Percentiles rank a stretch among this genome's conserved stretches.
Conservation (phyloP, 169 alveolate genomes). For the Miamiensis avidus region DNA sequence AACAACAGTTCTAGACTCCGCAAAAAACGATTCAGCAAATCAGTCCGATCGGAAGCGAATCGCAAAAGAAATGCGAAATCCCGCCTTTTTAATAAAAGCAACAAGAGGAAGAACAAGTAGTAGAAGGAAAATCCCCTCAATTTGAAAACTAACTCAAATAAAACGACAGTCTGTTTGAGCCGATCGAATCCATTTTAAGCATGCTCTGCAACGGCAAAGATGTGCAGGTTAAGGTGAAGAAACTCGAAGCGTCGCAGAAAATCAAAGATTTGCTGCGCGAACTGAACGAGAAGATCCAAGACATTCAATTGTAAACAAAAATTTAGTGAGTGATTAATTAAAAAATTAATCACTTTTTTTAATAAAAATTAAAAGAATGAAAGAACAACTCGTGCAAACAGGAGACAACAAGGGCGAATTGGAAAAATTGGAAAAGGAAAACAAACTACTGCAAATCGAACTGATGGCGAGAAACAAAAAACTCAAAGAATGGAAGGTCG, state of each 20-base stretch:
- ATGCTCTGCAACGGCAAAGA: neutral
- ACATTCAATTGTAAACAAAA: neutral
- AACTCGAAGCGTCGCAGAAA: neutral
- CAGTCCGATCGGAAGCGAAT: too few relatives aligned
- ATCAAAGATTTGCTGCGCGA: neutral
- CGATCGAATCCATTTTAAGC: too few relatives aligned
- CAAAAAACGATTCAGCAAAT: too few relatives aligned
- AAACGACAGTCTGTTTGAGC: too few relatives aligned
- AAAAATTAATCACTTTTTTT: too few relatives aligned
- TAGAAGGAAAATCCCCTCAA: too few relatives aligned
- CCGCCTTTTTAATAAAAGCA: too few relatives aligned
- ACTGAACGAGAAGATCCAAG: neutral
- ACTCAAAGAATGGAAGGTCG: neutral
- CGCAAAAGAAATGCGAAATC: too few relatives aligned
- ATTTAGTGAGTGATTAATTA: too few relatives aligned
- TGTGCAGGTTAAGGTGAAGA: neutral
- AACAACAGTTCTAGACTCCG: too few relatives aligned
- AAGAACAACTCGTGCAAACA: neutral
- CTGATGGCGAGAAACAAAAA: neutral
- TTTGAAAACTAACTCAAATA: too few relatives aligned
- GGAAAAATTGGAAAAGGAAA: neutral
- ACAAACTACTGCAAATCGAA: neutral
- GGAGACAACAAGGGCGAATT: neutral
- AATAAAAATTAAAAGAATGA: neutral
- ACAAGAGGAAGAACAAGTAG: too few relatives aligned